Conservation (phyloP, 495 filamentous ascomycete genomes). For the Stereocaulon alpinum region DNA sequence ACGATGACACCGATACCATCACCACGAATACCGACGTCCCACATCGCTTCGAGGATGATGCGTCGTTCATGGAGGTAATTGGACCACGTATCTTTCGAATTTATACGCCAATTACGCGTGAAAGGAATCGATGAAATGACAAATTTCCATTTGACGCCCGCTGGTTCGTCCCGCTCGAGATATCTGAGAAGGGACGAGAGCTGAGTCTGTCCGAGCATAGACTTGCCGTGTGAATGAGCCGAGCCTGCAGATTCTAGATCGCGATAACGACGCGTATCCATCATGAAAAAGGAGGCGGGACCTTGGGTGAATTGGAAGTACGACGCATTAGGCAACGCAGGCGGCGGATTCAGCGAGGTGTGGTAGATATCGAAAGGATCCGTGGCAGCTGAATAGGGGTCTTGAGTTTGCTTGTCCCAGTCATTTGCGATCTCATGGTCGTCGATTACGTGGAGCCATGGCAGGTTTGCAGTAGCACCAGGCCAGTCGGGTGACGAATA, state of each 20-base stretch:
- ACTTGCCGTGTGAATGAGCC: conserved; percentile 49
- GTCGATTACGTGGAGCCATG: conserved; percentile 93
- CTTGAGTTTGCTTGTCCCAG: conserved; percentile 66
- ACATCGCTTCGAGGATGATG: conserved; percentile 78
- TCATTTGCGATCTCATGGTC: conserved; percentile 96
- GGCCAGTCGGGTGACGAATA: conserved; percentile 90
- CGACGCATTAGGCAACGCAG: conserved; percentile 44
- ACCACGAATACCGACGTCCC: conserved; percentile 54
- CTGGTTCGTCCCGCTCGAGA: conserved; percentile 55
- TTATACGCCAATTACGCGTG: conserved; percentile 90
- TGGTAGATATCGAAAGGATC: conserved; percentile 87
- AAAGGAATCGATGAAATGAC: conserved; percentile 81
- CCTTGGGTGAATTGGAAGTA: conserved; percentile 85
- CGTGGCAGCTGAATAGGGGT: conserved; percentile 61
- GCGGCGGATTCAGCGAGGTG: conserved; percentile 69
- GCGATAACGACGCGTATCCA: conserved; percentile 85
- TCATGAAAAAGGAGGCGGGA: conserved; percentile 85
- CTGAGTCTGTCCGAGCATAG: conserved; percentile 77
- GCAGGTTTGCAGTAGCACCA: conserved; percentile 47
- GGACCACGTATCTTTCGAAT: conserved; percentile 80
- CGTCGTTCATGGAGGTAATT: conserved; percentile 74
- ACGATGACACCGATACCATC: conserved; percentile 70
- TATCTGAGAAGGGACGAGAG: conserved; percentile 68
- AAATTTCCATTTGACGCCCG: conserved; percentile 86
- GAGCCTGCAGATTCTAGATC: conserved; percentile 44